Percentiles rank a stretch among this genome's conserved stretches.
Conservation (phyloP, 495 filamentous ascomycete species). For the Aspergillus bridgeri region DNA sequence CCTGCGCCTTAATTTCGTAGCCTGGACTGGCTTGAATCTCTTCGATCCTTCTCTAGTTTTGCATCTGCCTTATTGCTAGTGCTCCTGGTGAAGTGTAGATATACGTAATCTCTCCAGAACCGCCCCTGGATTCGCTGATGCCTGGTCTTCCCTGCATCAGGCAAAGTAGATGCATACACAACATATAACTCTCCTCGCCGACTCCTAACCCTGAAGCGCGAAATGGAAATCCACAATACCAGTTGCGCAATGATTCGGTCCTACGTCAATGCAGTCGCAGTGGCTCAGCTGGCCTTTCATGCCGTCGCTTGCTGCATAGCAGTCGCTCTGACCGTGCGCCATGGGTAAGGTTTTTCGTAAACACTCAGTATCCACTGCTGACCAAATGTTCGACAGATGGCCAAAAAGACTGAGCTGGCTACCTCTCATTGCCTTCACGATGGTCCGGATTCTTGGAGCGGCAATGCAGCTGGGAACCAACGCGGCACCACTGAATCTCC, state of each 20-base stretch:
- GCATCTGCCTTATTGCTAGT: too few relatives aligned
- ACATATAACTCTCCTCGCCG: too few relatives aligned
- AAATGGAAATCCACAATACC: too few relatives aligned
- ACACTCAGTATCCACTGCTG: background rate
- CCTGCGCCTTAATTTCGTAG: too few relatives aligned
- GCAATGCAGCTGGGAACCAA: background rate
- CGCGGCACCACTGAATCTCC: background rate
- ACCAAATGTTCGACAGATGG: background rate
- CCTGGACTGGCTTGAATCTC: too few relatives aligned
- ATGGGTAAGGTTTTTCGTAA: background rate
- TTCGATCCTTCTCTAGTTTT: too few relatives aligned
- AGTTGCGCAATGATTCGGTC: background rate
- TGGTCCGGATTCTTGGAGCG: background rate
- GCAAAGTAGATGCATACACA: too few relatives aligned
- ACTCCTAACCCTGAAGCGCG: too few relatives aligned
- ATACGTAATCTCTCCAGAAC: too few relatives aligned
- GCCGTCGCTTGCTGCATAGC: background rate
- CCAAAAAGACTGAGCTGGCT: background rate
- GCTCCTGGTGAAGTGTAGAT: too few relatives aligned
- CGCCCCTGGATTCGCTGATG: too few relatives aligned
- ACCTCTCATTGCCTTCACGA: background rate
- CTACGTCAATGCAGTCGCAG: background rate
- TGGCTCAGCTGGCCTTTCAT: background rate
- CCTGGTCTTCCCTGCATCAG: too few relatives aligned
- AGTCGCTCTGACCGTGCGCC: background rate